Evolutionary conservation across 164 flowering plant genomes (phyloP).

Genomic region (Buxus sempervirens): DNA sequence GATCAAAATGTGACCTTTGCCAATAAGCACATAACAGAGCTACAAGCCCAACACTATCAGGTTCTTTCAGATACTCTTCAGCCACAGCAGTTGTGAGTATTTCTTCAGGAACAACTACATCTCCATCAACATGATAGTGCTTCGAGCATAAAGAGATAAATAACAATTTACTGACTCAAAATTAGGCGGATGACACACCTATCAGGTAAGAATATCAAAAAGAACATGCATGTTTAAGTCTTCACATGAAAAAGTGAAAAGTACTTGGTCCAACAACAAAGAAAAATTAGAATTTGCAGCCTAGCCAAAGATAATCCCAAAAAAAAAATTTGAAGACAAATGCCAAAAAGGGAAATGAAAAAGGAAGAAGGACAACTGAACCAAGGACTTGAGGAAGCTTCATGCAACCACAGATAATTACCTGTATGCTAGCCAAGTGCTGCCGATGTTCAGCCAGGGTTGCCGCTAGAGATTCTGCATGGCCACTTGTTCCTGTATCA

Average conservation of each 20-base stretch:
- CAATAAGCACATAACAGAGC: not conserved
- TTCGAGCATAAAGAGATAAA: not conserved
- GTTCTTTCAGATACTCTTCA: not conserved
- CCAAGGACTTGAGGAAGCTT: not conserved
- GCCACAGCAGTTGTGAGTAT: not conserved
- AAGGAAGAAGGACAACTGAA: not conserved
- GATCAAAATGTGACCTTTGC: too few species aligned
- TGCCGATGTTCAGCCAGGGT: constrained; percentile 94
- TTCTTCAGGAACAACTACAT: not conserved
- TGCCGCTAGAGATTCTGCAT: constrained; percentile 87
- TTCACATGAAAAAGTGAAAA: too few species aligned
- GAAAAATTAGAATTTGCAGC: too few species aligned
- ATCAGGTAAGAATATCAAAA: too few species aligned
- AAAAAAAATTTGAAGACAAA: too few species aligned
- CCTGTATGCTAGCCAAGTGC: constrained; percentile 97
- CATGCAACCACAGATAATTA: constrained; percentile 20
- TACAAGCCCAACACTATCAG: not conserved
- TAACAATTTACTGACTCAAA: too few species aligned
- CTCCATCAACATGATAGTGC: not conserved
- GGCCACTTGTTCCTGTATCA: constrained; percentile 69
- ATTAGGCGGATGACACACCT: too few species aligned
- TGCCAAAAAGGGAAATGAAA: not conserved
- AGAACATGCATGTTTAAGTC: too few species aligned
- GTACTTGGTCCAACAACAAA: too few species aligned
- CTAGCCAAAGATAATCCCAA: too few species aligned